A percentile compares a stretch with the other conserved stretches of the same genome.
Evolutionary conservation across 805 yeast species (phyloP).

Genomic region (Wickerhamiella alocasiicola): DNA sequence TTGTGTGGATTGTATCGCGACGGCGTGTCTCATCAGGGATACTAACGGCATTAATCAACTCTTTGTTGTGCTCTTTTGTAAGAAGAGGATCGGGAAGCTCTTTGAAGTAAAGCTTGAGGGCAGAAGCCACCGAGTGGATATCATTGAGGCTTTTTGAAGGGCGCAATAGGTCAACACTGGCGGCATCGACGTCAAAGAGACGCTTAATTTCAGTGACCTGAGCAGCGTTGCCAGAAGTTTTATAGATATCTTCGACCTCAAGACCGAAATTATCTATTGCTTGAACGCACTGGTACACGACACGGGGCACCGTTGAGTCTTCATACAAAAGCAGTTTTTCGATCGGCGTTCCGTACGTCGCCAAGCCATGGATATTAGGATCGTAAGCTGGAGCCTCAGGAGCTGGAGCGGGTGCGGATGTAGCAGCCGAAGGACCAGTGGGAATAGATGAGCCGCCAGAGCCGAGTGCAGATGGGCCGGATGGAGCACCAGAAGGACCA

Average conservation of each 20-base stretch:
- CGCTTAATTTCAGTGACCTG: conserved; percentile 63
- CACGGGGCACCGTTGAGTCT: conserved; percentile 81
- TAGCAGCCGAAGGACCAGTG: neutral
- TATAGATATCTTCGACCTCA: conserved; percentile 78
- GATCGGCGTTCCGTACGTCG: conserved; percentile 75
- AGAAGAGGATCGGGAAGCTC: conserved; percentile 79
- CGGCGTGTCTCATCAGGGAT: conserved; percentile 49
- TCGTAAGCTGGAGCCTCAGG: conserved; percentile 21
- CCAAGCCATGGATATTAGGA: conserved; percentile 25
- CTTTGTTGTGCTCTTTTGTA: conserved; percentile 46
- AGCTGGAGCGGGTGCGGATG: conserved; percentile 16
- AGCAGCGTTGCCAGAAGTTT: conserved; percentile 67
- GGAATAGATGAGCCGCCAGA: conserved; percentile 1
- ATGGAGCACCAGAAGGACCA: too few species aligned
- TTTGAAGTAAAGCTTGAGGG: conserved; percentile 71
- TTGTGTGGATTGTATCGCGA: conserved; percentile 67
- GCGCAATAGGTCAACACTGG: conserved; percentile 38
- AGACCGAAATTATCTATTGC: conserved; percentile 77
- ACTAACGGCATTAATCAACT: conserved; percentile 58
- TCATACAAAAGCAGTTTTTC: conserved; percentile 66
- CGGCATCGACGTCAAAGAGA: conserved; percentile 53
- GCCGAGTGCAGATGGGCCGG: too few species aligned
- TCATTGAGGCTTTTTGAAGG: conserved; percentile 59
- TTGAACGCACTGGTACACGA: conserved; percentile 79
- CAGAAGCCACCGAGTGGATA: conserved; percentile 75